phyloP scores from a whole-genome alignment of 805 yeast genomes.

The Barnettozyma wickerhamii region DNA sequence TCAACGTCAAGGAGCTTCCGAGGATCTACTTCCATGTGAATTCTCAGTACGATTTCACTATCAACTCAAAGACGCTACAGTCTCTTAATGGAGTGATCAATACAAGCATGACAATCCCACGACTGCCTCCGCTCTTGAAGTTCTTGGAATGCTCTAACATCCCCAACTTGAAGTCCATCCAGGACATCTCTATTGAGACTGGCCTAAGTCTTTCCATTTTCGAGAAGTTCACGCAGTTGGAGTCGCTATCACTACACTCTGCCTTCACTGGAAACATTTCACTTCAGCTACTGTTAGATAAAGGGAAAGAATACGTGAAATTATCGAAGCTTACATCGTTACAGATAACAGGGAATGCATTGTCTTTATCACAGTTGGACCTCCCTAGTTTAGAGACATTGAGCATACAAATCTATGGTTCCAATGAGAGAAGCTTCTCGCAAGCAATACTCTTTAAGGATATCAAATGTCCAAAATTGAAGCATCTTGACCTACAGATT shows the following conservation, averaged over 20 bases:
- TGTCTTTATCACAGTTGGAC: conserved; percentile 8
- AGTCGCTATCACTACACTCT: conserved; percentile 16
- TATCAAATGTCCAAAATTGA: conserved; percentile 5
- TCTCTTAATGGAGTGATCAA: conserved; percentile 17
- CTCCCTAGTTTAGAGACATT: conserved; percentile 14
- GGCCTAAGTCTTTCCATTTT: conserved; percentile 18
- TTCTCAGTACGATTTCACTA: conserved; percentile 13
- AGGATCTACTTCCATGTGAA: conserved; percentile 17
- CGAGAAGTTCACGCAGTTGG: conserved; percentile 14
- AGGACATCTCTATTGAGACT: conserved; percentile 21
- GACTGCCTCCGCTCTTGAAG: conserved; percentile 17
- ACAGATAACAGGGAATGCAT: conserved; percentile 20
- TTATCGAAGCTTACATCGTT: conserved; percentile 10
- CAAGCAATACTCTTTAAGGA: conserved; percentile 14
- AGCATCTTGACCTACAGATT: conserved; percentile 1
- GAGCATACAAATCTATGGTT: conserved; percentile 16
- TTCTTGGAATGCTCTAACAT: conserved; percentile 18
- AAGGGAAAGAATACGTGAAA: background rate
- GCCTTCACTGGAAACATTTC: conserved; percentile 17
- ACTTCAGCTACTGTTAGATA: conserved; percentile 1
- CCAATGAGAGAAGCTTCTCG: conserved; percentile 14
- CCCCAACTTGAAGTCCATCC: conserved; percentile 16
- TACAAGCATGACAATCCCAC: conserved; percentile 17
- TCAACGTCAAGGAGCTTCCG: conserved; percentile 12
- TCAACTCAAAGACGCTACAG: conserved; percentile 13